These are phyloP conservation scores for Metroxylon sagu DNA, from an alignment of 176 grass and related monocot genomes.

Conservation along the genomic window DNA sequence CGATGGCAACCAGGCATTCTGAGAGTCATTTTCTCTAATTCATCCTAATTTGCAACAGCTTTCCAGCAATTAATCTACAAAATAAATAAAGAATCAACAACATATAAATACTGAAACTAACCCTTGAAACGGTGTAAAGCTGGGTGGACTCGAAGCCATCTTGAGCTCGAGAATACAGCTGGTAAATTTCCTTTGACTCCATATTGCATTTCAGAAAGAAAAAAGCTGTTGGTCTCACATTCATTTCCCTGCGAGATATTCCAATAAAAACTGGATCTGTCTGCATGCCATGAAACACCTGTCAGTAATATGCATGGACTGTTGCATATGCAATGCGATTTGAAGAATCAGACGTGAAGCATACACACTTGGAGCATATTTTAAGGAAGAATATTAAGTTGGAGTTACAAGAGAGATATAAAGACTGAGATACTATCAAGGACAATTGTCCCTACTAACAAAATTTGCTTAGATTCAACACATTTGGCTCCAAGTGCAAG, in stretches of 20 bases:
- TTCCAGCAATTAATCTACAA: constrained; percentile 1
- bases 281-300: constrained; percentile 26
- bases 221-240: constrained; percentile 85
- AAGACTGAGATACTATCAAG: no score
- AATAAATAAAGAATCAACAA: background rate
- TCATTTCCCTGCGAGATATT: constrained; percentile 63
- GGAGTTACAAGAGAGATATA: no score
- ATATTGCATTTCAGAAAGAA: constrained; percentile 76
- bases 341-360: no score
- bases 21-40: constrained; percentile 38
- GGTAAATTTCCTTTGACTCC: constrained; percentile 37
- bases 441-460: no score
- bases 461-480: no score
- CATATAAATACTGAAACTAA: constrained; percentile 22
- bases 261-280: constrained; percentile 74
- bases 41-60: constrained; percentile 38
- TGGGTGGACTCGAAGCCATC: constrained; percentile 94
- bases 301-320: constrained; percentile 5
- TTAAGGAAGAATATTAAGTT: no score
- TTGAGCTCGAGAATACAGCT: constrained; percentile 81
- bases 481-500: no score
- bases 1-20: constrained; percentile 76
- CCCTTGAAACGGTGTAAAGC: constrained; percentile 43
- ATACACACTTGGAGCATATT: no score
- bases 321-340: no score